Conservation (phyloP, 2,329 filamentous ascomycete genomes). For the Pseudohalonectria lignicola region DNA sequence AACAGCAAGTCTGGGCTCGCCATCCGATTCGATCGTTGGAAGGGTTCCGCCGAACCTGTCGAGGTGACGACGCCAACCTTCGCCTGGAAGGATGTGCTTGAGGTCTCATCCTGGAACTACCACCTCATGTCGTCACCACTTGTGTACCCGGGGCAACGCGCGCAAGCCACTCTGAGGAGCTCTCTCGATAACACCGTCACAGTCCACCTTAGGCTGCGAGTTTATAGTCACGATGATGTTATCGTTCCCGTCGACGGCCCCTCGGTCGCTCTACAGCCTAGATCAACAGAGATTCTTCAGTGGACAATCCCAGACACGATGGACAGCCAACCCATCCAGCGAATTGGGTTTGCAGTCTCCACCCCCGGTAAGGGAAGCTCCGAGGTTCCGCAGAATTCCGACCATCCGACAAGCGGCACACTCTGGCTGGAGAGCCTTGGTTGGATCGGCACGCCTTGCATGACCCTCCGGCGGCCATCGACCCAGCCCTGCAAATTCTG, state of each 20-base stretch:
- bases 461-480: slow-evolving; percentile 3
- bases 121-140: slow-evolving; percentile 15
- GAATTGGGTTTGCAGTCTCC: slow-evolving; percentile 11
- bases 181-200: not conserved
- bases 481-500: slow-evolving; percentile 11
- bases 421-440: slow-evolving; percentile 12
- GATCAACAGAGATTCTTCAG: not conserved
- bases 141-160: slow-evolving; percentile 16
- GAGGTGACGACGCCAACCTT: slow-evolving; percentile 16
- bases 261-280: too few species aligned
- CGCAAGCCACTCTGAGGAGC: slow-evolving; percentile 8
- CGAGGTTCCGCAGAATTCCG: too few species aligned
- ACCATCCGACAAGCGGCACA: slow-evolving; percentile 4
- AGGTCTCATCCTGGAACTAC: slow-evolving; percentile 10
- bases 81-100: slow-evolving; percentile 10
- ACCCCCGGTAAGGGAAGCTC: too few species aligned
- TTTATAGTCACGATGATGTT: slow-evolving; percentile 6
- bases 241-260: slow-evolving; percentile 4
- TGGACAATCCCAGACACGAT: slow-evolving; percentile 13
- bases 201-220: slow-evolving; percentile 6
- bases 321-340: slow-evolving; percentile 14
- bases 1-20: slow-evolving; percentile 2
- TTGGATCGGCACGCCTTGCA: slow-evolving; percentile 11
- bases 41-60: not conserved
- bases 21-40: not conserved